Evolutionary conservation across 495 filamentous ascomycete species (phyloP).

Genomic region (Aspergillus baeticus): DNA sequence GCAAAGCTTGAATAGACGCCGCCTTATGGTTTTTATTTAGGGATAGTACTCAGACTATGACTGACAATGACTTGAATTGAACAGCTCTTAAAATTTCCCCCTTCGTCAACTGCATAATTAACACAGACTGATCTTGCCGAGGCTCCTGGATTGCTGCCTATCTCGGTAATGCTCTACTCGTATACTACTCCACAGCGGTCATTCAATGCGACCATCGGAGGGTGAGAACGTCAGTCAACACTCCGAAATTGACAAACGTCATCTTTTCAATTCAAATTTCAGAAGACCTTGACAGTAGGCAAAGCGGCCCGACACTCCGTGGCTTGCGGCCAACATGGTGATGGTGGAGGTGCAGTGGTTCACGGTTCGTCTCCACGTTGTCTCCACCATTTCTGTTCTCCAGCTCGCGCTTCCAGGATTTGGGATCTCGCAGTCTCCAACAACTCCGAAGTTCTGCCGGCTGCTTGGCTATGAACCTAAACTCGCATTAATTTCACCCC

Average conservation of each 20-base stretch:
- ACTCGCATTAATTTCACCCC: not conserved
- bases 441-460: not conserved
- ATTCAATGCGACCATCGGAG: too few relatives aligned
- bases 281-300: not conserved
- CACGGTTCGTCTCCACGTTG: not conserved
- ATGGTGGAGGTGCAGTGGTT: too few relatives aligned
- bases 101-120: not conserved
- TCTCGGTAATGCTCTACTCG: too few relatives aligned
- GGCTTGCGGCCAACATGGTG: too few relatives aligned
- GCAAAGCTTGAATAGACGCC: not conserved
- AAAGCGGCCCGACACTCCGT: not conserved
- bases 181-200: too few relatives aligned
- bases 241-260: too few relatives aligned
- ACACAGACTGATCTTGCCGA: not conserved
- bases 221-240: too few relatives aligned
- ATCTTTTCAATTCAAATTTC: too few relatives aligned
- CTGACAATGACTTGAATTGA: not conserved
- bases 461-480: too few relatives aligned
- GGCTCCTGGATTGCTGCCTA: too few relatives aligned
- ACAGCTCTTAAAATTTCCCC: not conserved
- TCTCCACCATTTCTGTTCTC: not conserved
- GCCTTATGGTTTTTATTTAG: not conserved
- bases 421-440: not conserved
- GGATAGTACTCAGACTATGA: not conserved
- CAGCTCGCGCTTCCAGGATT: not conserved